phyloP scores from a whole-genome alignment of 345 rosid species.

The Aquilaria yunnanensis region DNA sequence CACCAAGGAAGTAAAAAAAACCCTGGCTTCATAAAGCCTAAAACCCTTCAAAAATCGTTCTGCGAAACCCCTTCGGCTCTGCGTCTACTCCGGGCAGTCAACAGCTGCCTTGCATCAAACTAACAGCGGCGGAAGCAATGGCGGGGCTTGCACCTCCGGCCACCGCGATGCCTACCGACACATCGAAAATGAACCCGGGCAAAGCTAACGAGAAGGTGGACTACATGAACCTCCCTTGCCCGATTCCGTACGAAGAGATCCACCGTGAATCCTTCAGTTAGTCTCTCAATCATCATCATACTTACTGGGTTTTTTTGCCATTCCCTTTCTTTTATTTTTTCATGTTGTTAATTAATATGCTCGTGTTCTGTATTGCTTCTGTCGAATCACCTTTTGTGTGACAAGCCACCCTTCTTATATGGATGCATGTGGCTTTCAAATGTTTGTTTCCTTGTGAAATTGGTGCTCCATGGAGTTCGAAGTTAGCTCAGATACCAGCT shows the following conservation, averaged over 20 bases:
- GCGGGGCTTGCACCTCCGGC: constrained; percentile 47
- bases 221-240: constrained; percentile 77
- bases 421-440: not conserved
- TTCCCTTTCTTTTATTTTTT: not conserved
- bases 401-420: not conserved
- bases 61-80: not conserved
- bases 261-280: constrained; percentile 90
- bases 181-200: constrained; percentile 12
- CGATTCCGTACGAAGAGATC: constrained; percentile 86
- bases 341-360: not conserved
- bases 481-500: no score
- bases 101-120: not conserved
- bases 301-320: not conserved
- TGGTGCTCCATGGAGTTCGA: no score
- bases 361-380: not conserved
- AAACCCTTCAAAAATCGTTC: constrained; percentile 5
- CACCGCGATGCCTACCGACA: constrained; percentile 22
- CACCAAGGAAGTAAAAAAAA: not conserved
- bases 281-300: constrained; percentile 7
- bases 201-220: constrained; percentile 52
- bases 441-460: no score
- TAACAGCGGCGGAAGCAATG: constrained; percentile 31
- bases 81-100: not conserved
- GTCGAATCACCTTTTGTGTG: not conserved
- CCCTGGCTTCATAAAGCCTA: not conserved